Evolutionary conservation across 371 early-diverging fungal genomes (phyloP).

Genomic region (Mortierella sp.): DNA sequence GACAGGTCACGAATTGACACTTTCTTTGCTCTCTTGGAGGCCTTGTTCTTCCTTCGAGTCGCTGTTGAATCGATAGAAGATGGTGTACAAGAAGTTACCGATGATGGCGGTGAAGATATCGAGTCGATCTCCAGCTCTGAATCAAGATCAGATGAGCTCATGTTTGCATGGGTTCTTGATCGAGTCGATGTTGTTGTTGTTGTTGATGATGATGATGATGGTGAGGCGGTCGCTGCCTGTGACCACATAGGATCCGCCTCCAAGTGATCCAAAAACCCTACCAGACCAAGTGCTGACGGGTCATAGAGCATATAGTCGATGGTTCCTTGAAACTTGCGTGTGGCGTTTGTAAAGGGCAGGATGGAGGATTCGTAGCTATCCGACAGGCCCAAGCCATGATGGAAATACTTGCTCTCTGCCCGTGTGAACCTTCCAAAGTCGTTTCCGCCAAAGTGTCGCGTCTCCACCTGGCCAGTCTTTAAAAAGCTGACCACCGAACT

Average conservation of each 20-base stretch:
- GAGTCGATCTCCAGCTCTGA: constrained; percentile 25
- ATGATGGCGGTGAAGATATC: constrained; percentile 3
- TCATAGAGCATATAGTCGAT: constrained; percentile 97
- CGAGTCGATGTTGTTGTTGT: not conserved
- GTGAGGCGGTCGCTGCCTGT: not conserved
- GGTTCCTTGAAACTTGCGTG: constrained; percentile 88
- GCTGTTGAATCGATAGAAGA: not conserved
- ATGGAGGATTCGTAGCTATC: constrained; percentile 76
- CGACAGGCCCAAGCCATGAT: constrained; percentile 78
- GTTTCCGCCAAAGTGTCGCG: constrained; percentile 81
- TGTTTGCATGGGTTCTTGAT: not conserved
- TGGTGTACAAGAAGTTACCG: not conserved
- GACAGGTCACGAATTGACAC: no score
- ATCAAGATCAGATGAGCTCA: constrained; percentile 35
- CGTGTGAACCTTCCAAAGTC: constrained; percentile 88
- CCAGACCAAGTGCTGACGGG: constrained; percentile 33
- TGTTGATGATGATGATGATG: not conserved
- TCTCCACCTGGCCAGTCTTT: constrained; percentile 65
- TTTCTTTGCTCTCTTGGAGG: no score
- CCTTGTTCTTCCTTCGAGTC: not conserved
- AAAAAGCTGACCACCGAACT: constrained; percentile 92
- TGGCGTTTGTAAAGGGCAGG: constrained; percentile 93
- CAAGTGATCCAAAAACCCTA: constrained; percentile 51
- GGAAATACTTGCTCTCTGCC: constrained; percentile 65
- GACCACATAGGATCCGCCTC: constrained; percentile 14